A percentile compares a stretch with the other conserved stretches of the same genome.
These are phyloP conservation scores for Aureobasidium leucospermi DNA, from an alignment of 2,329 filamentous ascomycete species.

Conservation along the genomic window DNA sequence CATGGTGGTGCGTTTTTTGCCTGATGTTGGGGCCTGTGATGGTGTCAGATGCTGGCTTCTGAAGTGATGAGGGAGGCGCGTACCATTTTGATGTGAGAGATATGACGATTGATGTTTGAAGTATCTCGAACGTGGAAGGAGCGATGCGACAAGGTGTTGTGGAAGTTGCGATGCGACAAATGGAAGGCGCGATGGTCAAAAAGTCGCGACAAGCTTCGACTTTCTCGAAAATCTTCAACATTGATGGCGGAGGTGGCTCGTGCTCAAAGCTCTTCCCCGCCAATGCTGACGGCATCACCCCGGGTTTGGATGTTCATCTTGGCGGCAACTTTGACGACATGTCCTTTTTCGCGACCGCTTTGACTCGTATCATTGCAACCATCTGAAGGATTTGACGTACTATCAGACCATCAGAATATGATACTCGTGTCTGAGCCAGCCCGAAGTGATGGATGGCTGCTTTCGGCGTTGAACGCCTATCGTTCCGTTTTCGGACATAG, in stretches of 20 bases:
- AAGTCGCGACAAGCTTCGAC: background rate
- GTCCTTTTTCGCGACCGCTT: too few species aligned
- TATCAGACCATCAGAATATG: too few species aligned
- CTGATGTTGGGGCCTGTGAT: conserved; percentile 25
- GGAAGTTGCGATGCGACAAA: background rate
- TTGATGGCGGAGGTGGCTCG: background rate
- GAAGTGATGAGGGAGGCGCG: background rate
- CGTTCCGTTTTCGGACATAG: too few species aligned
- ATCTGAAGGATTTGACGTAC: too few species aligned
- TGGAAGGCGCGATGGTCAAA: background rate
- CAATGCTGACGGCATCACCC: too few species aligned
- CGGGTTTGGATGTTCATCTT: too few species aligned
- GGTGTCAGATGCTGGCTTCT: background rate
- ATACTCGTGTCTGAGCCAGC: too few species aligned
- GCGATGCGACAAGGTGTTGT: background rate
- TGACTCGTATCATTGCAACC: too few species aligned
- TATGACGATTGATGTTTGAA: background rate
- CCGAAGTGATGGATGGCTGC: too few species aligned
- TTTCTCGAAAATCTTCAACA: background rate
- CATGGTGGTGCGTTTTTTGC: conserved; percentile 49
- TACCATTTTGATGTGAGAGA: background rate
- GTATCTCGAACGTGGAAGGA: background rate
- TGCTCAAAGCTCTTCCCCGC: background rate
- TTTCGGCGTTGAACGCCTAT: too few species aligned
- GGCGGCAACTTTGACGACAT: too few species aligned